These are phyloP conservation scores for Scutellaria barbata DNA, from an alignment of 257 asterid species.

Conservation along the genomic window DNA sequence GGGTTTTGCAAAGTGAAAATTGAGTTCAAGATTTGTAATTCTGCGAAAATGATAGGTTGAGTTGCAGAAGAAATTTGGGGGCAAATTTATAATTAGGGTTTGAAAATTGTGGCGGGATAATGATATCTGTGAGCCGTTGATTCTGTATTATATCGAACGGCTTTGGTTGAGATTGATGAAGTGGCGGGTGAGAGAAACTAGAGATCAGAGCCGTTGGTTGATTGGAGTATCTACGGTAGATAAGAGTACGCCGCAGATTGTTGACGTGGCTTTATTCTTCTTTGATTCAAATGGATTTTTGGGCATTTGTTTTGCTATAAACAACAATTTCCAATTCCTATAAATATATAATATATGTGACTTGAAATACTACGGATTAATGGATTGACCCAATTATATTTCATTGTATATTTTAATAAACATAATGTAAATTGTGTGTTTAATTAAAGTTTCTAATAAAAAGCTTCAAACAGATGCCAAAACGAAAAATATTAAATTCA, in stretches of 20 bases:
- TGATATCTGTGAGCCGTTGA: constrained; percentile 22
- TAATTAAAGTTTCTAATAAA: no score
- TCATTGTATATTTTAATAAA: no score
- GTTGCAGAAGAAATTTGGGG: neutral
- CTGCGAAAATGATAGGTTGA: neutral
- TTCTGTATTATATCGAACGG: neutral
- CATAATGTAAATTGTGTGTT: no score
- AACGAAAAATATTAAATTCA: no score
- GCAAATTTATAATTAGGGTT: constrained; percentile 26
- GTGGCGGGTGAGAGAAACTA: neutral
- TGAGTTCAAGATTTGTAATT: neutral
- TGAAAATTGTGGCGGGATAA: constrained; percentile 38
- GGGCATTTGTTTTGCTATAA: no score
- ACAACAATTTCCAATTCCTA: no score
- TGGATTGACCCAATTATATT: no score
- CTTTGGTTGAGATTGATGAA: constrained; percentile 20
- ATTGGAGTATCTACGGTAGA: constrained; percentile 23
- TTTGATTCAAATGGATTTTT: no score
- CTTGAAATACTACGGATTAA: no score
- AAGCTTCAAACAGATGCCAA: no score
- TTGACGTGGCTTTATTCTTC: constrained; percentile 8
- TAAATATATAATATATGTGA: no score
- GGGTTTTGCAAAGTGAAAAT: neutral
- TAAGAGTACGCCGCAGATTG: neutral
- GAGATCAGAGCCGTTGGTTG: constrained; percentile 13